These are phyloP conservation scores for Solanum arcanum DNA, from an alignment of 257 asterid species.

Conservation along the genomic window DNA sequence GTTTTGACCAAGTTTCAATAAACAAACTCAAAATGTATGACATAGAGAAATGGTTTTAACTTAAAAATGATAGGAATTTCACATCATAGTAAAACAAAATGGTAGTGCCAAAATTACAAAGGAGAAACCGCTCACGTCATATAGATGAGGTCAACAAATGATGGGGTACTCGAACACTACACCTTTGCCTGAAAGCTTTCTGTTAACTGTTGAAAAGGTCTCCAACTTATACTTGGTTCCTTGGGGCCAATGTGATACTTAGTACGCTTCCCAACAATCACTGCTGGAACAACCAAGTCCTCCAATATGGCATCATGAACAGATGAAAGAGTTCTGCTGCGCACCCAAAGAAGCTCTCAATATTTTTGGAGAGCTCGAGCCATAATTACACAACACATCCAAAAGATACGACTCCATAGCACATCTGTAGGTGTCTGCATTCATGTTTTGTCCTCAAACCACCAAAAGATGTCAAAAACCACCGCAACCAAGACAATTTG, in stretches of 20 bases:
- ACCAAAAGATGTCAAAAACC: constrained; percentile 85
- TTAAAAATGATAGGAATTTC: background rate
- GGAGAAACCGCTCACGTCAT: background rate
- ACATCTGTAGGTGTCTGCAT: background rate
- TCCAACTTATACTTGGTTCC: constrained; percentile 15
- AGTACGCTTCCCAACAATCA: constrained; percentile 35
- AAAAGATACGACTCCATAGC: background rate
- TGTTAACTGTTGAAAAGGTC: constrained; percentile 30
- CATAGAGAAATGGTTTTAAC: background rate
- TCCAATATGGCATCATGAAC: constrained; percentile 70
- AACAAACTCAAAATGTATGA: background rate
- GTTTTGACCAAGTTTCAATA: background rate
- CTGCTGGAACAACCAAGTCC: constrained; percentile 64
- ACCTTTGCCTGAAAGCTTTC: constrained; percentile 36
- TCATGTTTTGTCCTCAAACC: constrained; percentile 35
- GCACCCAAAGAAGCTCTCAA: constrained; percentile 47
- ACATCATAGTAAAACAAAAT: background rate
- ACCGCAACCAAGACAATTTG: constrained; percentile 10
- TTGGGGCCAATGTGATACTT: constrained; percentile 23
- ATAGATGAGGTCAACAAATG: background rate
- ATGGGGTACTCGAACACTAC: constrained; percentile 31
- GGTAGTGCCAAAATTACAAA: background rate
- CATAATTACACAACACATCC: background rate
- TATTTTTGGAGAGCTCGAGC: background rate
- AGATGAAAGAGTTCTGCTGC: constrained; percentile 51